These are phyloP conservation scores for Pezizomycotina sp. DNA, from an alignment of 2,329 filamentous ascomycete genomes.

Conservation along the genomic window DNA sequence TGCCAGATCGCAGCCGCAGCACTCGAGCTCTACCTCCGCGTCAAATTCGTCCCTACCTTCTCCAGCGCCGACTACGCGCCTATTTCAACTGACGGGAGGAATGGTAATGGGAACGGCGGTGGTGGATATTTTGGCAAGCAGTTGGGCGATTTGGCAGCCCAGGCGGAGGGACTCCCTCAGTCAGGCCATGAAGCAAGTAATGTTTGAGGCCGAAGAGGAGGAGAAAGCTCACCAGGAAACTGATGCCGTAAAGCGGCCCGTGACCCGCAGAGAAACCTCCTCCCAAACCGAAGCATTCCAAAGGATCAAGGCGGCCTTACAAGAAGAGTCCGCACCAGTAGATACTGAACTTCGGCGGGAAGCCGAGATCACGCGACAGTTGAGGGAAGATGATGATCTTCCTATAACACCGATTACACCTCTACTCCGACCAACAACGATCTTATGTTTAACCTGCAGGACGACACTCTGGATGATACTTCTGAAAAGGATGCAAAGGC, in stretches of 20 bases:
- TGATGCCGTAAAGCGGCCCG: conserved; percentile 53
- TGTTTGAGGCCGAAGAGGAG: conserved; percentile 22
- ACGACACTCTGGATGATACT: conserved; percentile 15
- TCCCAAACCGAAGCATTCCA: conserved; percentile 98
- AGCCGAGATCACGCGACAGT: conserved; percentile 87
- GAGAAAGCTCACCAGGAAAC: conserved; percentile 39
- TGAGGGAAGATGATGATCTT: conserved; percentile 52
- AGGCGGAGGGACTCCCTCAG: conserved; percentile 69
- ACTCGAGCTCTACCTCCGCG: conserved; percentile 49
- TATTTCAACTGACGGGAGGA: conserved; percentile 17
- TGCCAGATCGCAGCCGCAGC: conserved; percentile 40
- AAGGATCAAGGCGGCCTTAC: conserved; percentile 71
- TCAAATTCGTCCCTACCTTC: conserved; percentile 20
- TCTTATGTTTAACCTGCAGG: conserved; percentile 11
- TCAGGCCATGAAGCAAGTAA: conserved; percentile 42
- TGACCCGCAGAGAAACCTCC: conserved; percentile 71
- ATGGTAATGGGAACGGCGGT: conserved; percentile 25
- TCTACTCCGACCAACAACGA: conserved; percentile 15
- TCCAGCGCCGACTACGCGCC: conserved; percentile 22
- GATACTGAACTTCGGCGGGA: conserved; percentile 81
- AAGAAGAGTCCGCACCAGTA: conserved; percentile 73
- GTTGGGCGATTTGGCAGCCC: conserved; percentile 33
- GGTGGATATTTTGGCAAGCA: conserved; percentile 41
- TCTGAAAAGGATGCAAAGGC: conserved; percentile 11
- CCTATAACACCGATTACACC: conserved; percentile 13